Conservation (phyloP, 768 basidiomycete genomes). For the Kwoniella botswanensis region DNA sequence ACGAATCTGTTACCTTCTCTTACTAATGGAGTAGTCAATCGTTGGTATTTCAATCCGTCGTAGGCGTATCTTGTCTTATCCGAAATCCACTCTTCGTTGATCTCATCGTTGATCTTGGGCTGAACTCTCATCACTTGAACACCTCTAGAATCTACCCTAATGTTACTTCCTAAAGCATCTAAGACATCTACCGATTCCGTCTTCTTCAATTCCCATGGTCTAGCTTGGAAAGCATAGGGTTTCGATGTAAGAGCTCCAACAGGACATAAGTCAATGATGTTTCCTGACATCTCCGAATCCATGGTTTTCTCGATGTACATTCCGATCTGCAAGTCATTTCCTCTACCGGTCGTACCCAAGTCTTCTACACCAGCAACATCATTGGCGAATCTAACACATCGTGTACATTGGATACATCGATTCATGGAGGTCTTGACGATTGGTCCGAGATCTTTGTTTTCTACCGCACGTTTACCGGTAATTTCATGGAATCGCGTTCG, state of each 20-base stretch:
- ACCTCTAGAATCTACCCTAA: conserved; percentile 92
- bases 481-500: conserved; percentile 98
- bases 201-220: conserved; percentile 98
- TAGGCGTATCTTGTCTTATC: conserved; percentile 98
- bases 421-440: conserved; percentile 99
- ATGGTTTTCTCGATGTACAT: conserved; percentile 98
- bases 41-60: conserved; percentile 93
- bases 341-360: conserved; percentile 92
- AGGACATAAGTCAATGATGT: conserved; percentile 95
- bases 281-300: conserved; percentile 96
- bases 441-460: conserved; percentile 97
- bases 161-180: conserved; percentile 95
- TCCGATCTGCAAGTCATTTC: conserved; percentile 98
- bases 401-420: conserved; percentile 98
- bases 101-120: conserved; percentile 92
- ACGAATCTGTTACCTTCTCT: conserved; percentile 93
- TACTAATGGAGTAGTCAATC: conserved; percentile 87
- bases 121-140: conserved; percentile 97
- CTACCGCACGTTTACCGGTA: conserved; percentile 94
- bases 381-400: conserved; percentile 98
- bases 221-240: conserved; percentile 95
- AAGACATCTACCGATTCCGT: conserved; percentile 95
- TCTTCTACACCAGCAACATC: conserved; percentile 99
- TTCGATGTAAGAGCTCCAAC: conserved; percentile 98
- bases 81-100: conserved; percentile 99